A percentile compares a stretch with the other conserved stretches of the same genome.
These are phyloP conservation scores for Apiotrichum domesticum DNA, from an alignment of 1,284 basidiomycete genomes.

Conservation along the genomic window DNA sequence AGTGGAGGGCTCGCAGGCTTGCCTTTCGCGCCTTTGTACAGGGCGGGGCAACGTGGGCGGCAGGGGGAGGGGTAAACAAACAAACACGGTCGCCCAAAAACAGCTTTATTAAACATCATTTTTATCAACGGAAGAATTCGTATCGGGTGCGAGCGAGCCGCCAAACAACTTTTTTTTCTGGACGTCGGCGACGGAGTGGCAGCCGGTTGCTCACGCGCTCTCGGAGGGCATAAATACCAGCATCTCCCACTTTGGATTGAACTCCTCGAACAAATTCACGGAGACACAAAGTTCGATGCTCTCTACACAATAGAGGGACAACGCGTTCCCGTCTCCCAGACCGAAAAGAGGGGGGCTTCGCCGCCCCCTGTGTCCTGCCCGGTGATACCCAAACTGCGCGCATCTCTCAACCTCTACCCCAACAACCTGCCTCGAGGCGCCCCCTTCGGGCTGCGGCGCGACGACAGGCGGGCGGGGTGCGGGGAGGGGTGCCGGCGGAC, in stretches of 20 bases:
- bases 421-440: conserved; percentile 14
- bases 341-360: conserved; percentile 16
- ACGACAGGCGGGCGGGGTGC: conserved; percentile 16
- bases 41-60: no score
- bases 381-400: conserved; percentile 34
- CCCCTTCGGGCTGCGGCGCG: conserved; percentile 18
- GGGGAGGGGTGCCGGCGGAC: conserved; percentile 20
- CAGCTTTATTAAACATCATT: neutral
- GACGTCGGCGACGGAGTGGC: neutral
- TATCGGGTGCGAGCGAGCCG: neutral
- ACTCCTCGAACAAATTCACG: conserved; percentile 31
- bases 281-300: conserved; percentile 47
- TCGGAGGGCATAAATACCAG: neutral
- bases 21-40: no score
- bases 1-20: no score
- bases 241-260: no score
- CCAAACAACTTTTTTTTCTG: neutral
- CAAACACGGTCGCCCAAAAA: no score
- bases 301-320: conserved; percentile 37
- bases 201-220: neutral
- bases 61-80: no score
- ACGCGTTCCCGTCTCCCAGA: conserved; percentile 48
- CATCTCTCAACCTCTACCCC: conserved; percentile 6
- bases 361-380: conserved; percentile 9
- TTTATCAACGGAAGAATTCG: neutral